Conservation (phyloP, 2,329 filamentous ascomycete genomes). For the Neocucurbitaria cava region DNA sequence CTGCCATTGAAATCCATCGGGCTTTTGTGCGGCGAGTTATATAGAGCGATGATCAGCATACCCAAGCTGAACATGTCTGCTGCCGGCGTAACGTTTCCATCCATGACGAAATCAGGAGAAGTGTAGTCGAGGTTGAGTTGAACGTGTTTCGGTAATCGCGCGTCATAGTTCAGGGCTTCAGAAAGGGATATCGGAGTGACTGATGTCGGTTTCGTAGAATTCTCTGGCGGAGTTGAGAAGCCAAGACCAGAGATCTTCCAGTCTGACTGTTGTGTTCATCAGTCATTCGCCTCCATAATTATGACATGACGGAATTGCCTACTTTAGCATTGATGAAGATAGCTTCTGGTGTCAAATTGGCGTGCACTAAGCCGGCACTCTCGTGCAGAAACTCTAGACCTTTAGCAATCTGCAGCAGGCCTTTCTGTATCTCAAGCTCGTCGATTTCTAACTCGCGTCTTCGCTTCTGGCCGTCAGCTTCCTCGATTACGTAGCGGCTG, state of each 20-base stretch:
- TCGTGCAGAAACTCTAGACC: constrained; percentile 95
- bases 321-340: constrained; percentile 94
- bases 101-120: constrained; percentile 92
- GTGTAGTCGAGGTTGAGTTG: constrained; percentile 93
- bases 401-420: constrained; percentile 89
- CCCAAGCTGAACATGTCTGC: constrained; percentile 96
- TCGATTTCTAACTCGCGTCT: constrained; percentile 90
- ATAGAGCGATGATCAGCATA: constrained; percentile 84
- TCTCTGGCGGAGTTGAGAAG: constrained; percentile 83
- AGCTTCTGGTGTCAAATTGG: constrained; percentile 91
- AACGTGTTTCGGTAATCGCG: constrained; percentile 79
- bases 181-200: constrained; percentile 81
- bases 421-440: constrained; percentile 97
- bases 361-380: constrained; percentile 91
- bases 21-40: constrained; percentile 91
- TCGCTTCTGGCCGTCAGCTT: constrained; percentile 72
- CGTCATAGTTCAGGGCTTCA: constrained; percentile 84
- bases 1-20: constrained; percentile 84
- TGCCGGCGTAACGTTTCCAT: constrained; percentile 82
- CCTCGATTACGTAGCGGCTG: constrained; percentile 82
- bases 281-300: constrained; percentile 24
- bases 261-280: constrained; percentile 69
- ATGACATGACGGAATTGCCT: constrained; percentile 41
- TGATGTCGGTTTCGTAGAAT: constrained; percentile 75
- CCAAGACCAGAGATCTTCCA: constrained; percentile 98